A percentile compares a stretch with the other conserved stretches of the same genome.
These are phyloP conservation scores for Lecanosticta acicola DNA, from an alignment of 2,329 filamentous ascomycete genomes.

Conservation along the genomic window DNA sequence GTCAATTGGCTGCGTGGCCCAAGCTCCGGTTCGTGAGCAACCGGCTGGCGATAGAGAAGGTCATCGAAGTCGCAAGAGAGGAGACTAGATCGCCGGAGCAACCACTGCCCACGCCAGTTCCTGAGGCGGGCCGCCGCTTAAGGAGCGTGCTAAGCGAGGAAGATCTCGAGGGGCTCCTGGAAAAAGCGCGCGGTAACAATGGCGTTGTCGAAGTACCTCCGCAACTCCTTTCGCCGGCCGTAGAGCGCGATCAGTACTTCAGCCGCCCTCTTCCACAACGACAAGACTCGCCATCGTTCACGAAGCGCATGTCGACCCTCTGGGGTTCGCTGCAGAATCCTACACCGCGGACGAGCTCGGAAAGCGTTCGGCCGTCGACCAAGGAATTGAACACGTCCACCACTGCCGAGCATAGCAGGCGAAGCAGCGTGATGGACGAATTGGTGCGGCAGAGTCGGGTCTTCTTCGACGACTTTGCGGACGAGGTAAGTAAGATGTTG, in stretches of 20 bases:
- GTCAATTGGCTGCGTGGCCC: constrained; percentile 82
- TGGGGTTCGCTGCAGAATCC: constrained; percentile 19
- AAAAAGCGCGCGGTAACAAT: constrained; percentile 29
- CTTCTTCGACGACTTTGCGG: constrained; percentile 42
- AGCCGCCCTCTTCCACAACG: constrained; percentile 14
- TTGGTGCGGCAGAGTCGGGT: constrained; percentile 42
- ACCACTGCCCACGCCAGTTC: constrained; percentile 28
- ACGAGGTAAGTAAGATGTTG: constrained; percentile 14
- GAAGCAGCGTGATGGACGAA: constrained; percentile 39
- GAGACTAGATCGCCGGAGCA: constrained; percentile 33
- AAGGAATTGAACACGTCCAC: constrained; percentile 8
- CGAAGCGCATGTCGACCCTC: constrained; percentile 29
- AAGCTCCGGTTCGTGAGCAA: constrained; percentile 90
- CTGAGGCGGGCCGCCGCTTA: constrained; percentile 17
- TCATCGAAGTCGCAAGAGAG: constrained; percentile 54
- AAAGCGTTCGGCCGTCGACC: constrained; percentile 17
- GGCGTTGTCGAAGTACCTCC: constrained; percentile 26
- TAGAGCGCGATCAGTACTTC: constrained; percentile 12
- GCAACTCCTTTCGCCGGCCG: constrained; percentile 19
- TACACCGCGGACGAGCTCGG: constrained; percentile 17
- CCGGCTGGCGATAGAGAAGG: constrained; percentile 72
- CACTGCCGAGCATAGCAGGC: constrained; percentile 11
- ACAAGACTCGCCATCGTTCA: constrained; percentile 27
- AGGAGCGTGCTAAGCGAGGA: constrained; percentile 42
- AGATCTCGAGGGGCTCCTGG: constrained; percentile 40